Evolutionary conservation across 371 early-diverging fungal species (phyloP).

Genomic region (Mucor plumbeus): DNA sequence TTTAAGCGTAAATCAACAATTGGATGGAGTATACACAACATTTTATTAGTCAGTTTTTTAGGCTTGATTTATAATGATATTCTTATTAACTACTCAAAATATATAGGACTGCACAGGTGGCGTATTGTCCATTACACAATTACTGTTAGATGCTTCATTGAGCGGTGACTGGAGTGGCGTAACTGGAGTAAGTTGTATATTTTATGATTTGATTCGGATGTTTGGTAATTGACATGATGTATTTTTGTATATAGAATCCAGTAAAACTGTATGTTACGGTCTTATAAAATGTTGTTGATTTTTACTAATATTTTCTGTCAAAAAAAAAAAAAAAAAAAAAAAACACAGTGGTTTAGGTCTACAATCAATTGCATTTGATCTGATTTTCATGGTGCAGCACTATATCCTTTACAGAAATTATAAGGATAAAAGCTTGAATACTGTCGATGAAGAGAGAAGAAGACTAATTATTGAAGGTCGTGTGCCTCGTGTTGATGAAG

Average conservation of each 20-base stretch:
- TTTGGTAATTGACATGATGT: background rate
- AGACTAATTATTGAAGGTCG: slow-evolving; percentile 45
- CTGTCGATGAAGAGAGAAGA: slow-evolving; percentile 50
- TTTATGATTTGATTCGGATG: background rate
- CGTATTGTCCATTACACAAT: slow-evolving; percentile 76
- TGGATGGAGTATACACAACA: slow-evolving; percentile 94
- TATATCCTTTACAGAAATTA: slow-evolving; percentile 70
- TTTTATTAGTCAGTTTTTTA: slow-evolving; percentile 63
- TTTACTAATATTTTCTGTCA: background rate
- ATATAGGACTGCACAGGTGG: slow-evolving; percentile 89
- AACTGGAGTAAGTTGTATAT: slow-evolving; percentile 53
- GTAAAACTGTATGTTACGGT: slow-evolving; percentile 55
- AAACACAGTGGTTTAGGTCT: slow-evolving; percentile 74
- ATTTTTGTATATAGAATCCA: slow-evolving; percentile 39
- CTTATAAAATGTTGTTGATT: background rate
- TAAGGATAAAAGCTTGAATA: slow-evolving; percentile 33
- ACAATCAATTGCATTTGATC: slow-evolving; percentile 80
- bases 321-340: no score
- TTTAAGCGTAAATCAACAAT: slow-evolving; percentile 78
- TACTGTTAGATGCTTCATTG: slow-evolving; percentile 76
- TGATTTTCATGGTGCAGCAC: slow-evolving; percentile 87
- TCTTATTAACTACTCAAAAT: background rate
- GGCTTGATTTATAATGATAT: no score
- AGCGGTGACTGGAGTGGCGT: slow-evolving; percentile 75
- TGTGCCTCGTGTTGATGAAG: slow-evolving; percentile 25